Evolutionary conservation across 2,329 filamentous ascomycete genomes (phyloP), one percentile per base, ranked within the genome.

Genomic region (Aspergillus texensis): DNA sequence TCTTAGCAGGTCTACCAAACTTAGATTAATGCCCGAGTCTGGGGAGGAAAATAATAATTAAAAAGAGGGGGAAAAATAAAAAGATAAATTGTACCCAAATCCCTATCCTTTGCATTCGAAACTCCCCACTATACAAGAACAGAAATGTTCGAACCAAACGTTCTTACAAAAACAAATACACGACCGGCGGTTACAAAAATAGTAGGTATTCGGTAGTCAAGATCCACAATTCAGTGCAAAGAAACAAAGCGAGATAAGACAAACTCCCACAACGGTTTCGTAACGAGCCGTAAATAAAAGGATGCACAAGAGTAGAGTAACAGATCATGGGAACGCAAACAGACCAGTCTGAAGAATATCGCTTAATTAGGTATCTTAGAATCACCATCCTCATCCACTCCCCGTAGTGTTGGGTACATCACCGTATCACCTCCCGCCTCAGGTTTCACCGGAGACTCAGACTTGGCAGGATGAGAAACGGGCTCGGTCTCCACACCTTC

Each of bases 401-500:
- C 72, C 43, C 72, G 71, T 30, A 77, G 64, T 3, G 72, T 75
- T 34, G 75, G 75, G 57, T 77, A 77, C 65, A 75, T 71, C 43
- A 77, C 71, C 9, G 64, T 58, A 46, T 75, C 72, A 21, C 62
- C 65, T 24, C 65, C 70, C 12, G 68, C 53, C 62, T 76, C 73
- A 53, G 64, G 50, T 39, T 72, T 63, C 62, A 71, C 67, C 2
- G 60, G 57, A 11, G 65, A 46, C 56, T 66, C 64, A 11, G 61
- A 65, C 65, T 61, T 61, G 21, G 62, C 41, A 32, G 59, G 56
- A 84, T 73, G 65, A 85, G 83, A 66, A 52, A 32, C 81, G 75
- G 10, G 80, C 78, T 10, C 74, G 71, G 48, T 79, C 77, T 68
- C 80, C 72, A 65, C 74, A 66, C 60, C 77, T 69, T 72, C 73